A percentile compares a stretch with the other conserved stretches of the same genome.
These are phyloP conservation scores for Talaromyces verruculosus DNA, from an alignment of 2,329 filamentous ascomycete genomes.

Conservation along the genomic window DNA sequence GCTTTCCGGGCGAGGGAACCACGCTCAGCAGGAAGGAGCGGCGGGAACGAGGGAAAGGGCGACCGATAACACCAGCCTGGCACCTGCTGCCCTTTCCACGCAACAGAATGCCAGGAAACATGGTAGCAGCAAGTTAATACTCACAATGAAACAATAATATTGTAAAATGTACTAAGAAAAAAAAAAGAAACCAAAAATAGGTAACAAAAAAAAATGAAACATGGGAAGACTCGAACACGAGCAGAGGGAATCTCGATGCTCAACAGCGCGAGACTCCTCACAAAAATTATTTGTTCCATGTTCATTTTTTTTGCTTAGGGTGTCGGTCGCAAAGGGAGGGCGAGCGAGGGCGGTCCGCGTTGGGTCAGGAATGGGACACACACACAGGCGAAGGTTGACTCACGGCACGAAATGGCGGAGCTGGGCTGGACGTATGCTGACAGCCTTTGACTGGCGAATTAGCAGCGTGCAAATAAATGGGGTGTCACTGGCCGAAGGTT, in stretches of 20 bases:
- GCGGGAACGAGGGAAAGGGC: slow-evolving; percentile 2
- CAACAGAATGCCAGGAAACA: not conserved
- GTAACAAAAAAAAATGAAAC: slow-evolving; percentile 1
- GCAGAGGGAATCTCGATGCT: not conserved
- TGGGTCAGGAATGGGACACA: not conserved
- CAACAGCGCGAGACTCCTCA: slow-evolving; percentile 5
- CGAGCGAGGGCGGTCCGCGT: not conserved
- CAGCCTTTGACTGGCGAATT: not conserved
- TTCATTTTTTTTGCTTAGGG: not conserved
- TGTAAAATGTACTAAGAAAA: not conserved
- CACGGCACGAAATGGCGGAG: not conserved
- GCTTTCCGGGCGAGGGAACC: slow-evolving; percentile 14
- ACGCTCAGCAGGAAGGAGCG: not conserved
- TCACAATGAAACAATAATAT: slow-evolving; percentile 3
- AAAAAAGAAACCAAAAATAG: slow-evolving; percentile 1
- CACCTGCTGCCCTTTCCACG: not conserved
- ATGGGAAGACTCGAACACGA: not conserved
- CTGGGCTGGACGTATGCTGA: not conserved
- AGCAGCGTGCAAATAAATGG: not conserved
- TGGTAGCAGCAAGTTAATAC: not conserved
- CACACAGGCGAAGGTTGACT: not conserved
- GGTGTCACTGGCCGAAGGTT: not conserved
- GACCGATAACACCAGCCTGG: not conserved
- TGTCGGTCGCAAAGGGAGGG: not conserved
- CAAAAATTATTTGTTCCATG: slow-evolving; percentile 5